A percentile compares a stretch with the other conserved stretches of the same genome.
These are phyloP conservation scores for Lepidium didymum DNA, from an alignment of 345 rosid genomes.

Conservation along the genomic window DNA sequence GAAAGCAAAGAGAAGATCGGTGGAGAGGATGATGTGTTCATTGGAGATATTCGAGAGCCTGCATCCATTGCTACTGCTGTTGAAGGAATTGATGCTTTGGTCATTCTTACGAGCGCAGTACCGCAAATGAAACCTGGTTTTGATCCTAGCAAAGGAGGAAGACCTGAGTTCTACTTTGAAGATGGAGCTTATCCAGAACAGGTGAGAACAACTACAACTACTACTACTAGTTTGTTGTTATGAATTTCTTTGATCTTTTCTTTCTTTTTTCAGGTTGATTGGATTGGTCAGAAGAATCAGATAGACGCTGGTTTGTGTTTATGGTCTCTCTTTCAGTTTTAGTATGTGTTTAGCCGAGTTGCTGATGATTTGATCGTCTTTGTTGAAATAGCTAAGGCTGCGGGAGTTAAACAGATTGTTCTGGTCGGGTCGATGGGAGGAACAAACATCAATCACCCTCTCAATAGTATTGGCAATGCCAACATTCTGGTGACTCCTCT, in stretches of 20 bases:
- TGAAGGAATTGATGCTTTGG: conserved; percentile 64
- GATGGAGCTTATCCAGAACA: conserved; percentile 95
- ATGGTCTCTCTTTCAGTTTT: not conserved
- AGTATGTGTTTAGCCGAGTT: not conserved
- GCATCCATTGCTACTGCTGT: conserved; percentile 52
- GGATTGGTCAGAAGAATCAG: conserved; percentile 99
- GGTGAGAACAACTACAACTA: conserved; percentile 26
- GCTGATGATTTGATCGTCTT: not conserved
- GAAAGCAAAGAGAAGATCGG: conserved; percentile 87
- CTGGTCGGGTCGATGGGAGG: conserved; percentile 99
- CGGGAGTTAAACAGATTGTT: conserved; percentile 93
- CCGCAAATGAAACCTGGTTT: conserved; percentile 79
- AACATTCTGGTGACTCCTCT: conserved; percentile 64
- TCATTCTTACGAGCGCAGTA: conserved; percentile 88
- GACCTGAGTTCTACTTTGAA: conserved; percentile 90
- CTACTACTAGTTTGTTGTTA: not conserved
- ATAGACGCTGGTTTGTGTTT: conserved; percentile 70
- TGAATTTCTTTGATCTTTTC: not conserved
- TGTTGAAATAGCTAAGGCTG: conserved; percentile 59
- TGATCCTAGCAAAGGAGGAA: conserved; percentile 76
- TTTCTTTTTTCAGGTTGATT: conserved; percentile 58
- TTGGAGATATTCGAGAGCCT: conserved; percentile 69
- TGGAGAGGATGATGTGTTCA: conserved; percentile 62
- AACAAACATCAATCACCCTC: conserved; percentile 57
- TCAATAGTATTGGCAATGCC: conserved; percentile 89